phyloP scores from a whole-genome alignment of 352 stramenopile genomes.

The Pythium sp. region DNA sequence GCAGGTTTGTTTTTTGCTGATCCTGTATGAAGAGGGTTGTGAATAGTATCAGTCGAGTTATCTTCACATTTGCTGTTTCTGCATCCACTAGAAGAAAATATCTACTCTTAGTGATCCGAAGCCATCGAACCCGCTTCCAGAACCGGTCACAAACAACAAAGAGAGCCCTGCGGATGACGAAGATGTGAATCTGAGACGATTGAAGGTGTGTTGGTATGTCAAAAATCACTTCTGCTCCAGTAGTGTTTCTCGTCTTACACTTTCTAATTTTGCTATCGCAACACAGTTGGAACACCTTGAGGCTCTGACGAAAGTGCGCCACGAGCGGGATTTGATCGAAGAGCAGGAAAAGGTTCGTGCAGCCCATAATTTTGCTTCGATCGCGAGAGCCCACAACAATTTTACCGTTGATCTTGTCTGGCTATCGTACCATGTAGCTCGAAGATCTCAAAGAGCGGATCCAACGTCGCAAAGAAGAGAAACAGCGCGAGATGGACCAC shows the following conservation, averaged over 20 bases:
- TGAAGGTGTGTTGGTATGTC: conserved; percentile 30
- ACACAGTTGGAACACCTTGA: conserved; percentile 36
- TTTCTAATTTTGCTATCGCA: background rate
- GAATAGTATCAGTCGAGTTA: background rate
- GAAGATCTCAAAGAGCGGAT: conserved; percentile 47
- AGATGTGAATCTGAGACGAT: conserved; percentile 27
- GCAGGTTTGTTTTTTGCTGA: conserved; percentile 10
- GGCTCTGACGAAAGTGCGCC: conserved; percentile 39
- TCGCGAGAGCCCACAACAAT: background rate
- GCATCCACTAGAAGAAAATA: background rate
- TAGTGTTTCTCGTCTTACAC: background rate
- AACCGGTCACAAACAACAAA: background rate
- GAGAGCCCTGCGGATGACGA: conserved; percentile 13
- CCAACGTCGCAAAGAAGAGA: conserved; percentile 38
- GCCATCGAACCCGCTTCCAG: background rate
- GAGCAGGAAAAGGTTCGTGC: conserved; percentile 50
- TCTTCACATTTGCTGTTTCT: background rate
- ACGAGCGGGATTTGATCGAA: conserved; percentile 57
- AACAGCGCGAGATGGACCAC: conserved; percentile 41
- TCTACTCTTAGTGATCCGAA: conserved; percentile 6
- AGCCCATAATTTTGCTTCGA: too few species aligned
- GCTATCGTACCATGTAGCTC: conserved; percentile 22
- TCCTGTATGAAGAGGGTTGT: background rate
- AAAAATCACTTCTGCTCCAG: background rate
- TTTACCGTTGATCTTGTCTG: too few species aligned